Evolutionary conservation across 257 asterid genomes (phyloP), one percentile per base, ranked within the genome.

Genomic region (Vinca minor): DNA sequence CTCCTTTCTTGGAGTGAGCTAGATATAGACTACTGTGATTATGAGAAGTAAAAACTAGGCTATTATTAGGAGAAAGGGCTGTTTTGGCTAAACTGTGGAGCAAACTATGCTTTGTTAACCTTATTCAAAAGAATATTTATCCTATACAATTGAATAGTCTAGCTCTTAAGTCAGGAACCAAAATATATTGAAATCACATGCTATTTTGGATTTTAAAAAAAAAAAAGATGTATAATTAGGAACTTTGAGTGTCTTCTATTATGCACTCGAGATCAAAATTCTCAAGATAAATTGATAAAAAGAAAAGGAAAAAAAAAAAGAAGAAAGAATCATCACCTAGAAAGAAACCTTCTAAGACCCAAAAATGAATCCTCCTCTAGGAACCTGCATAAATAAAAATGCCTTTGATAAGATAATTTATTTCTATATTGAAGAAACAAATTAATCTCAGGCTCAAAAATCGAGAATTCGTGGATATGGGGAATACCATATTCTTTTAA

Each of bases 281-380:
- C 60, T 44, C 45, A 59, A 44, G 15, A 72, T 21, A 61, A 59
- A 31, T 59, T 17, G 53, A 55, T 13, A 0, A 0, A 23, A 23
- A 23, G 0, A 53, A 13, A 28, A 14, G 29, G 6, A 15, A 20
- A 32, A 29, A 49, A 55, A 12, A 66, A n/a, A n/a, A n/a, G n/a
- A 9, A 59, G 68, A 60, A 62, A 44, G 66, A 74, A 64, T 63
- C 42, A 57, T 56, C 64, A 47, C 65, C 61, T 62, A 47, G 13
- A n/a, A n/a, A n/a, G n/a, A 55, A 66, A 72, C 70, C 75, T 63
- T 67, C 64, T 44, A 50, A 64, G 39, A 46, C 65, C 74, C 71
- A 52, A 58, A 63, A 62, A 12, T 7, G 36, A 31, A 55, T 52
- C 59, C 7, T 56, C 46, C 67, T 8, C 52, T 53, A 50, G 39